These are phyloP conservation scores for Acer yangbiense DNA, from an alignment of 345 rosid genomes.

Conservation along the genomic window DNA sequence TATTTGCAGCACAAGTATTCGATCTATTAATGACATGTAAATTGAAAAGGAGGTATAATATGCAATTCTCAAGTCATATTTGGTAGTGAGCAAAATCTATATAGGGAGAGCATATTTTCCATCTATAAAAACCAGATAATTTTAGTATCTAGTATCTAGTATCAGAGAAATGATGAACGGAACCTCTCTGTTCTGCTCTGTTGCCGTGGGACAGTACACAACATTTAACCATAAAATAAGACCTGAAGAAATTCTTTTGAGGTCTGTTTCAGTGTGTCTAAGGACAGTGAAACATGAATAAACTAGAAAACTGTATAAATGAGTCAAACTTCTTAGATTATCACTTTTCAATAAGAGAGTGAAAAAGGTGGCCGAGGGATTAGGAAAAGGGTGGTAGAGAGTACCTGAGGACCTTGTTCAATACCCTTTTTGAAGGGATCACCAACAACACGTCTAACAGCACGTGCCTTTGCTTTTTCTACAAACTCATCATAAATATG, in stretches of 20 bases:
- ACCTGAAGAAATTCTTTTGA: not conserved
- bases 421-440: conserved; percentile 88
- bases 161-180: no score
- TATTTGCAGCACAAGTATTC: not conserved
- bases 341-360: not conserved
- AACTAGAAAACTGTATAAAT: not conserved
- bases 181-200: no score
- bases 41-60: no score
- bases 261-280: not conserved
- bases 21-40: not conserved
- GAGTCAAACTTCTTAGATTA: not conserved
- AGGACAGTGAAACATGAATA: not conserved
- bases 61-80: no score
- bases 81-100: not conserved
- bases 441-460: conserved; percentile 75
- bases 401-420: conserved; percentile 98
- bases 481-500: conserved; percentile 82
- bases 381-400: not conserved
- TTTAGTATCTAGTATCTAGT: not conserved
- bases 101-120: not conserved
- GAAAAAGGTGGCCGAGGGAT: no score
- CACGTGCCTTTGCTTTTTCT: conserved; percentile 85
- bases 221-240: not conserved
- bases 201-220: no score
- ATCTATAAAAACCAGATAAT: not conserved